phyloP scores from a whole-genome alignment of 805 yeast genomes.

The Ogataea pignaliae region DNA sequence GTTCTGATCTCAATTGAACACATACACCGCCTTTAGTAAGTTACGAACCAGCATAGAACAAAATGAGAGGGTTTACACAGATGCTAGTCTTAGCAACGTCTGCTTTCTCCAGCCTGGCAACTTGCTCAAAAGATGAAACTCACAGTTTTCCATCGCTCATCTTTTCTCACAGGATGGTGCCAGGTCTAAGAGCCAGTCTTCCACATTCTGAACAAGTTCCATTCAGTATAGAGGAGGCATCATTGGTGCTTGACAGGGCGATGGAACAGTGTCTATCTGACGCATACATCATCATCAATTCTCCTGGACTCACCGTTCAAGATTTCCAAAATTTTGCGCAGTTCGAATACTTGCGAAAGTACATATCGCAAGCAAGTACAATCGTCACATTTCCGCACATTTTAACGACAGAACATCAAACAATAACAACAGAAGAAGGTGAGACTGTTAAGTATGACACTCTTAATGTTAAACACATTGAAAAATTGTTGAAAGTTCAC shows the following conservation, averaged over 20 bases:
- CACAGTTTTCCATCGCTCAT: conserved; percentile 25
- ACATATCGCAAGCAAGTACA: conserved; percentile 55
- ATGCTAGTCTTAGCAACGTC: too few species aligned
- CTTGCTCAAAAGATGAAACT: background rate
- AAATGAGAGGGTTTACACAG: too few species aligned
- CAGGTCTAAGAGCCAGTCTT: conserved; percentile 26
- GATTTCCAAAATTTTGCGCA: conserved; percentile 40
- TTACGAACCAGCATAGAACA: too few species aligned
- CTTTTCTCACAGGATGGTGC: conserved; percentile 23
- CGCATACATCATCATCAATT: conserved; percentile 51
- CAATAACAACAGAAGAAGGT: background rate
- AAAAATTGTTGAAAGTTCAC: conserved; percentile 36
- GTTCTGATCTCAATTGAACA: too few species aligned
- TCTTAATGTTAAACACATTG: conserved; percentile 39
- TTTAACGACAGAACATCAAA: conserved; percentile 30
- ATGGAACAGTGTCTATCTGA: conserved; percentile 45
- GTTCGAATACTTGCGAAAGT: conserved; percentile 48
- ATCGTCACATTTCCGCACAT: conserved; percentile 54
- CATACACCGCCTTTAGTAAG: too few species aligned
- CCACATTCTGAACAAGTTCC: conserved; percentile 30
- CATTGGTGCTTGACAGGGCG: conserved; percentile 14
- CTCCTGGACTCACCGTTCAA: conserved; percentile 46
- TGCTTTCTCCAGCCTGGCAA: background rate
- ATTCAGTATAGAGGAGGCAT: conserved; percentile 23
- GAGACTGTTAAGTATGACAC: background rate